A percentile compares a stretch with the other conserved stretches of the same genome.
Evolutionary conservation across 1,284 basidiomycete species (phyloP).

Genomic region (Ceraceosorus guamensis): DNA sequence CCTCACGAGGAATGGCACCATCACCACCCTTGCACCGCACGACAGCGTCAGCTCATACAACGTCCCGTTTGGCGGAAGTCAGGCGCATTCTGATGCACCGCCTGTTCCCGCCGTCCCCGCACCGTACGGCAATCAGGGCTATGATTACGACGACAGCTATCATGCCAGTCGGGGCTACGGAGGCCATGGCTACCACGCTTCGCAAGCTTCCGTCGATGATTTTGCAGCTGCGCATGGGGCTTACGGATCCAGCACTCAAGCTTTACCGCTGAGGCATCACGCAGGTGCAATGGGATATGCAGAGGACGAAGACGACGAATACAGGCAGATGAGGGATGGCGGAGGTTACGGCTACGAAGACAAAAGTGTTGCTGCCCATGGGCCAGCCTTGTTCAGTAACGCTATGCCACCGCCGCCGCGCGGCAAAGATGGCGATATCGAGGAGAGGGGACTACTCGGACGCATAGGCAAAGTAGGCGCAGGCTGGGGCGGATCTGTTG

Average conservation of each 20-base stretch:
- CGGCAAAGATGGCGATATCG: no score
- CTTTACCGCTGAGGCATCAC: constrained; percentile 25
- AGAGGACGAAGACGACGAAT: constrained; percentile 42
- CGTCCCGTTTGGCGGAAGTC: constrained; percentile 8
- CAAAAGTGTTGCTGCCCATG: no score
- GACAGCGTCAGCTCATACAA: constrained; percentile 34
- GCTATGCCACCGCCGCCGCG: no score
- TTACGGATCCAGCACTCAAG: constrained; percentile 19
- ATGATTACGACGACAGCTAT: not conserved
- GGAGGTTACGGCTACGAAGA: no score
- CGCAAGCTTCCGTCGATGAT: constrained; percentile 1
- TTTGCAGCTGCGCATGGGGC: constrained; percentile 5
- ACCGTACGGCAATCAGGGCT: not conserved
- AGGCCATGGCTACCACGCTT: not conserved
- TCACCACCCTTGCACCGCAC: constrained; percentile 21
- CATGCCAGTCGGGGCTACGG: not conserved
- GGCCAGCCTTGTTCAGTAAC: not conserved
- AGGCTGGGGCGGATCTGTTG: constrained; percentile 26
- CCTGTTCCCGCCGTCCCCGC: not conserved
- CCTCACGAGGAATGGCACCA: constrained; percentile 9
- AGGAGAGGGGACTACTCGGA: no score
- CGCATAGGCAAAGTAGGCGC: no score
- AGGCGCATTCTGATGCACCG: constrained; percentile 1
- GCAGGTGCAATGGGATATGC: constrained; percentile 37
- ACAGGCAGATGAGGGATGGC: constrained; percentile 15